phyloP scores from a whole-genome alignment of 2,329 filamentous ascomycete genomes.

The Fusarium euwallaceae region DNA sequence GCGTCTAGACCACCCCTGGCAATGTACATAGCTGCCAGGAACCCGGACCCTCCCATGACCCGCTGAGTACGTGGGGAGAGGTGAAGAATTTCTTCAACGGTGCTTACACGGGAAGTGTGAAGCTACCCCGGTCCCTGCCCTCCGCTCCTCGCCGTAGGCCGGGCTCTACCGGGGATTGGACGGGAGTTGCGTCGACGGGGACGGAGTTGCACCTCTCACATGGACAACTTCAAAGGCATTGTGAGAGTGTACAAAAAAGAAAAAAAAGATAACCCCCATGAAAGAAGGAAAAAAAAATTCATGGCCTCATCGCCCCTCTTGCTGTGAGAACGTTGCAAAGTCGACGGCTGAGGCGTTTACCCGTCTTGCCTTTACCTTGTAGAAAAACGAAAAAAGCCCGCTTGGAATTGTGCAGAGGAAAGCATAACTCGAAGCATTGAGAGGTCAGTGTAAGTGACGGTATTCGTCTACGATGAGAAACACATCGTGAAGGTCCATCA shows the following conservation, averaged over 20 bases:
- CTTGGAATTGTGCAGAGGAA: not conserved
- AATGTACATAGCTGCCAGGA: slow-evolving; percentile 15
- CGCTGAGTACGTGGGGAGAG: slow-evolving; percentile 18
- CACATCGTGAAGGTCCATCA: not conserved
- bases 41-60: slow-evolving; percentile 22
- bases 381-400: not conserved
- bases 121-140: slow-evolving; percentile 22
- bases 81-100: slow-evolving; percentile 20
- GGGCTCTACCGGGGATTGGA: slow-evolving; percentile 17
- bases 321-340: slow-evolving; percentile 22
- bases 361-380: not conserved
- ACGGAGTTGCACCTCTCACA: slow-evolving; percentile 26
- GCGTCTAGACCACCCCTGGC: slow-evolving; percentile 24
- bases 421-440: not conserved
- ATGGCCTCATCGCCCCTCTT: slow-evolving; percentile 11
- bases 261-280: not conserved
- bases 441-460: not conserved
- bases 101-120: not conserved
- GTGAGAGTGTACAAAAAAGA: not conserved
- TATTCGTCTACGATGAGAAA: not conserved
- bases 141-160: slow-evolving; percentile 35
- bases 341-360: slow-evolving; percentile 17
- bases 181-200: not conserved
- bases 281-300: not conserved
- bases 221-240: slow-evolving; percentile 2